These are phyloP conservation scores for Eucalyptus dawsonii DNA, from an alignment of 345 rosid species.

Conservation along the genomic window DNA sequence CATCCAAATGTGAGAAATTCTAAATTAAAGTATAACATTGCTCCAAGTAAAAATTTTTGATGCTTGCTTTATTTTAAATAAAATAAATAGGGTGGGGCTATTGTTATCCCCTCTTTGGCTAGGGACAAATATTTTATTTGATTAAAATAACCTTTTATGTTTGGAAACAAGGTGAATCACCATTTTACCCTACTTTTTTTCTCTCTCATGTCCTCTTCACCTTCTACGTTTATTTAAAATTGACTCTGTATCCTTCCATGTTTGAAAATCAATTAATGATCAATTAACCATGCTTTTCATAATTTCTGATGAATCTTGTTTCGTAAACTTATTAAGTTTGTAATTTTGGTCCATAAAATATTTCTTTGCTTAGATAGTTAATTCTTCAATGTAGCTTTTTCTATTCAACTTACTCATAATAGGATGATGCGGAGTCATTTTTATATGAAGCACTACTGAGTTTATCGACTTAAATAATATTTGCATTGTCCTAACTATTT, in stretches of 20 bases:
- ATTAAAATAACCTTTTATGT: background rate
- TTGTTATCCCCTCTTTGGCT: too few species aligned
- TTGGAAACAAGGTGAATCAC: too few species aligned
- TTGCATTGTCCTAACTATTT: background rate
- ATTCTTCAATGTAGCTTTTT: background rate
- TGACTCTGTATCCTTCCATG: too few species aligned
- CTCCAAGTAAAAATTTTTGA: too few species aligned
- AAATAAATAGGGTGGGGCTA: too few species aligned
- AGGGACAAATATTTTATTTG: too few species aligned
- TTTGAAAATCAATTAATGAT: background rate
- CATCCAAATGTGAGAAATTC: too few species aligned
- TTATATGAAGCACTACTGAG: too few species aligned
- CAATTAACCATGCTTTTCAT: background rate
- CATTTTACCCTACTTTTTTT: background rate
- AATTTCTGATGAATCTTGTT: background rate
- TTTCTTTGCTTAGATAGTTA: background rate
- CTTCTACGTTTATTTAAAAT: too few species aligned
- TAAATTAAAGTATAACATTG: too few species aligned
- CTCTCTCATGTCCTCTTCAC: too few species aligned
- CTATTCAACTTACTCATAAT: background rate
- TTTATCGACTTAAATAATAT: rapidly evolving
- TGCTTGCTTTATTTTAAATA: too few species aligned
- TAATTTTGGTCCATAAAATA: background rate
- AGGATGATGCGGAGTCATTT: rapidly evolving
- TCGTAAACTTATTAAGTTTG: background rate